Percentiles rank a stretch among this genome's conserved stretches.
These are phyloP conservation scores for Lunularia cruciata DNA, from an alignment of 225 moss, liverwort and hornwort species.

Conservation along the genomic window DNA sequence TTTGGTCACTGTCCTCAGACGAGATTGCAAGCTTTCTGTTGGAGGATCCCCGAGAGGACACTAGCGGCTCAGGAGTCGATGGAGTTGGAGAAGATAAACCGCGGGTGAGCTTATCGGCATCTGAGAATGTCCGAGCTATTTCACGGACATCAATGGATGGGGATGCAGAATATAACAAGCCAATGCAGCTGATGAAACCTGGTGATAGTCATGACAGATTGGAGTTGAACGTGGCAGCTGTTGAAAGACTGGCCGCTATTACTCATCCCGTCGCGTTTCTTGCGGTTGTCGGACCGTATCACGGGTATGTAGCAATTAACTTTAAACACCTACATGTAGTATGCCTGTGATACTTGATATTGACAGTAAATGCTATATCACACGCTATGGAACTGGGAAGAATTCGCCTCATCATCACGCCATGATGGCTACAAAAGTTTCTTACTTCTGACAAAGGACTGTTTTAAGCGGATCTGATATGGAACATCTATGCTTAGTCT, in stretches of 20 bases:
- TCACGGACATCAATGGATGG: constrained; percentile 18
- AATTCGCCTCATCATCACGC: no score
- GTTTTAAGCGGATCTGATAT: no score
- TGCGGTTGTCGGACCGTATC: constrained; percentile 89
- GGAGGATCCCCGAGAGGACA: constrained; percentile 17
- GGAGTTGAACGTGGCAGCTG: constrained; percentile 74
- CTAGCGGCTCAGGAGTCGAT: neutral
- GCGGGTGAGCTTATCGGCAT: neutral
- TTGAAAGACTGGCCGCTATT: constrained; percentile 70
- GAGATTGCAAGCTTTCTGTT: constrained; percentile 9
- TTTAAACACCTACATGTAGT: no score
- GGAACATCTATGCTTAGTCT: no score
- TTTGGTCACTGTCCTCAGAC: neutral
- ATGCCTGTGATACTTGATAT: no score
- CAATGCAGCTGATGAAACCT: constrained; percentile 73
- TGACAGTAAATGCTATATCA: no score
- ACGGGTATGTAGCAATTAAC: constrained; percentile 75
- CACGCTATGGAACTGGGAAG: no score
- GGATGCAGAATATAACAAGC: constrained; percentile 11
- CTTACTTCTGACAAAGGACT: no score
- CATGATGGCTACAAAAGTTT: no score
- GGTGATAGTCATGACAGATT: constrained; percentile 80
- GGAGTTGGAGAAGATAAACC: neutral
- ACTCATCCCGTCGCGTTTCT: constrained; percentile 71
- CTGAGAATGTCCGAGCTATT: neutral